phyloP scores from a whole-genome alignment of 2,329 filamentous ascomycete genomes.

The Fusarium sp. region DNA sequence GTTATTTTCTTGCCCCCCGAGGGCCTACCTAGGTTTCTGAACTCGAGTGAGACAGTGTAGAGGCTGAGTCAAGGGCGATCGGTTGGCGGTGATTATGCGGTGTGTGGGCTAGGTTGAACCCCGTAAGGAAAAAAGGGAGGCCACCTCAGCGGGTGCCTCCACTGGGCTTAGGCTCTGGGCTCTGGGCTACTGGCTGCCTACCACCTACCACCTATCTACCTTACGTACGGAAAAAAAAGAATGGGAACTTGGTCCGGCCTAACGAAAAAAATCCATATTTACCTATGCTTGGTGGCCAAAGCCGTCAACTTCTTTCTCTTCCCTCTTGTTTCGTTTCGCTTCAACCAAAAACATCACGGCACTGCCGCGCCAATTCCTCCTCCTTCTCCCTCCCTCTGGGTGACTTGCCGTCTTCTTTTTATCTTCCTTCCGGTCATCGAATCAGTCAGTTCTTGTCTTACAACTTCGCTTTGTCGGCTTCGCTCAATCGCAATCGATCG shows the following conservation, averaged over 20 bases:
- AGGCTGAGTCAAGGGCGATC: slow-evolving; percentile 28
- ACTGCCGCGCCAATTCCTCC: slow-evolving; percentile 57
- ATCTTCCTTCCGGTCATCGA: slow-evolving; percentile 46
- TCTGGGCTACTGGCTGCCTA: not conserved
- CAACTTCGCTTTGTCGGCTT: slow-evolving; percentile 32
- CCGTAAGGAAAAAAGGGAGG: slow-evolving; percentile 2
- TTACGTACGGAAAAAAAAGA: slow-evolving; percentile 15
- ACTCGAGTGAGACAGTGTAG: slow-evolving; percentile 10
- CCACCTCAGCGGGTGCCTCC: slow-evolving; percentile 7
- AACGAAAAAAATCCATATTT: slow-evolving; percentile 36
- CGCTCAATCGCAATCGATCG: slow-evolving; percentile 35
- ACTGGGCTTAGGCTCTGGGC: not conserved
- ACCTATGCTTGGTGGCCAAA: slow-evolving; percentile 34
- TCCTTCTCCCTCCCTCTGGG: slow-evolving; percentile 47
- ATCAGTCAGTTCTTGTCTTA: slow-evolving; percentile 49
- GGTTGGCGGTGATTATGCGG: slow-evolving; percentile 9
- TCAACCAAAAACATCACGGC: slow-evolving; percentile 50
- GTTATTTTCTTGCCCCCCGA: no score
- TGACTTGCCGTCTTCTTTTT: slow-evolving; percentile 51
- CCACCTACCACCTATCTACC: not conserved
- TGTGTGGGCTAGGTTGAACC: slow-evolving; percentile 23
- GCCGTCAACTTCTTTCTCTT: slow-evolving; percentile 29
- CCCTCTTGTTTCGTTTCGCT: slow-evolving; percentile 37
- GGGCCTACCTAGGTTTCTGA: not conserved
- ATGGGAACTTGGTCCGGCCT: not conserved